Conservation (phyloP, 2,329 filamentous ascomycete genomes). For the Thielaviopsis musarum region DNA sequence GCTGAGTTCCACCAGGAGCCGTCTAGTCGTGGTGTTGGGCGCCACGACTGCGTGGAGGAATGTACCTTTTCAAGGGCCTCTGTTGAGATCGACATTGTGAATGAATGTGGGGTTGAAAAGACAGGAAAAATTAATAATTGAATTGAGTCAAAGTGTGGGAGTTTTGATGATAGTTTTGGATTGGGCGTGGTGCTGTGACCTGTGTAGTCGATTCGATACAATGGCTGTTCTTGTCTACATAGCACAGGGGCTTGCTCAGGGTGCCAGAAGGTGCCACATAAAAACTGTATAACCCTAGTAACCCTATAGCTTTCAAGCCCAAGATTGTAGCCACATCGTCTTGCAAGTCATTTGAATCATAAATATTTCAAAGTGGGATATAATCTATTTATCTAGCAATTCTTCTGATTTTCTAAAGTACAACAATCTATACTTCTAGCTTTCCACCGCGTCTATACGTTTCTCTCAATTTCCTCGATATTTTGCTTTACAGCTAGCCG, state of each 20-base stretch:
- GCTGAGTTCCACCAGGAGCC: not conserved
- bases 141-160: not conserved
- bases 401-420: not conserved
- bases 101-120: not conserved
- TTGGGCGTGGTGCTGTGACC: not conserved
- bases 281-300: not conserved
- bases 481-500: not conserved
- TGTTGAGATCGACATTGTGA: constrained; percentile 77
- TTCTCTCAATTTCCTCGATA: not conserved
- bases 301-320: not conserved
- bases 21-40: not conserved
- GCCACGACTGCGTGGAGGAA: not conserved
- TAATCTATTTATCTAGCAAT: not conserved
- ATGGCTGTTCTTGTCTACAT: not conserved
- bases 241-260: not conserved
- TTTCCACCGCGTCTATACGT: not conserved
- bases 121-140: not conserved
- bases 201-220: not conserved
- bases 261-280: not conserved
- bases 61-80: constrained; percentile 82
- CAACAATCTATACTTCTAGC: not conserved
- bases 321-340: not conserved
- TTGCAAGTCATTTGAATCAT: not conserved
- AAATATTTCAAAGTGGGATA: not conserved
- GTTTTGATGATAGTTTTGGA: not conserved